Conservation (phyloP, 2,329 filamentous ascomycete species). For the Clarireedia paspali region DNA sequence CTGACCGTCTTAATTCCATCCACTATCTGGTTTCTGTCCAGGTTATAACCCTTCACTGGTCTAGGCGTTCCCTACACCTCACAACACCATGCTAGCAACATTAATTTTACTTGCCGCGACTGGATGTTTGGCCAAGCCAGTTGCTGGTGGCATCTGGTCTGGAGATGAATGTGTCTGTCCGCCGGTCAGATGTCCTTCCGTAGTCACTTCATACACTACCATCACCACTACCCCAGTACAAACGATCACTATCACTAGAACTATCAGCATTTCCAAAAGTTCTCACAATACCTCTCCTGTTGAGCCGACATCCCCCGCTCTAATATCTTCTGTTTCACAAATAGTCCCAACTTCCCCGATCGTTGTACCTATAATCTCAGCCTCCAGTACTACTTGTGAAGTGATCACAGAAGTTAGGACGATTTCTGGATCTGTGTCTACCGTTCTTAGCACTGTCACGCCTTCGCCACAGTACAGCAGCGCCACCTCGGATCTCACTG, state of each 20-base stretch:
- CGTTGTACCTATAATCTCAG: not conserved
- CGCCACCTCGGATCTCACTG: not conserved
- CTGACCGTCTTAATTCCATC: not conserved
- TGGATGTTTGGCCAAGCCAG: constrained; percentile 8
- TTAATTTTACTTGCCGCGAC: constrained; percentile 6
- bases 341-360: not conserved
- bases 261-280: not conserved
- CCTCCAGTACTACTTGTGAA: not conserved
- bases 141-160: constrained; percentile 1
- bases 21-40: too few species aligned
- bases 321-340: not conserved
- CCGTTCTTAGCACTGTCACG: not conserved
- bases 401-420: not conserved
- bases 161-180: constrained; percentile 1
- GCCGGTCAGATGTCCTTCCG: not conserved
- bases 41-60: not conserved
- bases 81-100: not conserved
- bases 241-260: constrained; percentile 2
- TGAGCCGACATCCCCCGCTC: not conserved
- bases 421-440: not conserved
- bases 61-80: constrained; percentile 3
- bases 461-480: not conserved
- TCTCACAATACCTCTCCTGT: not conserved
- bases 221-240: not conserved
- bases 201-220: constrained; percentile 5